Base-by-base conservation (phyloP, 345 rosid genomes). In the Mallotus nudiflorus region DNA sequence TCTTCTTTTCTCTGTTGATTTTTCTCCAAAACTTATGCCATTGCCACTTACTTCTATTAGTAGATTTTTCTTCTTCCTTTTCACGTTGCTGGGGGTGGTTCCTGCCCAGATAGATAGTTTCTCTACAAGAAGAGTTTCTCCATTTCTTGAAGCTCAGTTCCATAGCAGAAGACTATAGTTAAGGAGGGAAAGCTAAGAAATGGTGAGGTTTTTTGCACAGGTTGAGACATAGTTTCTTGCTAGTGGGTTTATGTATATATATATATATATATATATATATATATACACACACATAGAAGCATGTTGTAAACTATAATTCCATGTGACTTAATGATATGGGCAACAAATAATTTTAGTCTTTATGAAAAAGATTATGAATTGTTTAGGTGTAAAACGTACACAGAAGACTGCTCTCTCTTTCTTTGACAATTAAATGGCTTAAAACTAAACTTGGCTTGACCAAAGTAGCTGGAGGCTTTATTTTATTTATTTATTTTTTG, bases 1-100 rank as follows among this genome's bases (percentile, higher is more conserved):
- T 77, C 82, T 78, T 72, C 76, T 62, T 58, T 61, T 52, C 79
- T 71, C 81, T 42, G n/a, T 9, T 80, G 51, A 87, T 55, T 65
- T 80, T 85, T 58, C 63, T 81, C 82, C 84, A 82, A n/a, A 84
- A 51, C 54, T 46, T 64, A 1, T 31, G 12, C 20, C 39, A n/a
- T n/a, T 68, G 65, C 83, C 81, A 79, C 49, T 69, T 65, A 0
- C 48, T 40, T 24, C 51, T 27, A 15, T 18, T 18, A 42, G 3
- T 33, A 33, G 37, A 6, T 2, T 33, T 3, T 33, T 5, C 46
- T 9, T 46, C 25, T 3, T 5, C 16, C 2, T 62, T 22, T 22
- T 33, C 56, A 10, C 50, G 44, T 33, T 18, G 6, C 15, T 67
- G 68, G n/a, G 49, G 20, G 28, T 19, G 46, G 42, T 48, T 33